These are phyloP conservation scores for Colletotrichum sp. DNA, from an alignment of 2,329 filamentous ascomycete genomes.

Conservation along the genomic window DNA sequence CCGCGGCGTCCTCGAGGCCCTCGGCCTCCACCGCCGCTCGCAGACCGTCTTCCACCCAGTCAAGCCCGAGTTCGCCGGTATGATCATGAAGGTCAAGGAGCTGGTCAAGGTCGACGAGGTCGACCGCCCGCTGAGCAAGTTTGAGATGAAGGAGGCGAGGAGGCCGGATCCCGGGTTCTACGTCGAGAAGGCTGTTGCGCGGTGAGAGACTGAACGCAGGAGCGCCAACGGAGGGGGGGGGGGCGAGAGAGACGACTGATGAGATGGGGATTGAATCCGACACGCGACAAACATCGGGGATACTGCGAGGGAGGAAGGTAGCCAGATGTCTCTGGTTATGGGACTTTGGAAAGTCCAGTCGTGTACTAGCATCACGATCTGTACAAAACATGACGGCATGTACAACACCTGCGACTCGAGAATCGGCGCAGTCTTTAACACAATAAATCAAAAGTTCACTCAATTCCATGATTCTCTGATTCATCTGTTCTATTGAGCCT, in stretches of 20 bases:
- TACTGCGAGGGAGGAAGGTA: background rate
- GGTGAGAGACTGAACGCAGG: constrained; percentile 25
- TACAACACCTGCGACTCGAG: background rate
- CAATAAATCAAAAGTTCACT: constrained; percentile 9
- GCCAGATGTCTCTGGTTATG: background rate
- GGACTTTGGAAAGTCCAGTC: background rate
- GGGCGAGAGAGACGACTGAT: background rate
- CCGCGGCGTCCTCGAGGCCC: constrained; percentile 80
- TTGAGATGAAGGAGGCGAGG: constrained; percentile 73
- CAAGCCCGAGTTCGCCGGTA: constrained; percentile 79
- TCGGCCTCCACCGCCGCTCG: constrained; percentile 85
- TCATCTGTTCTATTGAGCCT: background rate
- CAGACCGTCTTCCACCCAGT: constrained; percentile 91
- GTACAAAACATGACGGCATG: constrained; percentile 1
- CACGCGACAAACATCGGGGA: background rate
- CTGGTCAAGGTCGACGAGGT: constrained; percentile 85
- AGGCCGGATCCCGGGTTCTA: constrained; percentile 83
- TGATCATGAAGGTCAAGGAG: constrained; percentile 95
- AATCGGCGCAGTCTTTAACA: background rate
- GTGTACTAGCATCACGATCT: constrained; percentile 5
- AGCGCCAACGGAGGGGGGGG: background rate
- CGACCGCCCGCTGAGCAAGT: constrained; percentile 64
- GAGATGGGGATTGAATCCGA: background rate
- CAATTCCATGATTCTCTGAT: background rate
- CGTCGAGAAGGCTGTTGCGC: constrained; percentile 63